Conservation (phyloP, 108 stramenopile genomes). For the Schizochytrium sp. region DNA sequence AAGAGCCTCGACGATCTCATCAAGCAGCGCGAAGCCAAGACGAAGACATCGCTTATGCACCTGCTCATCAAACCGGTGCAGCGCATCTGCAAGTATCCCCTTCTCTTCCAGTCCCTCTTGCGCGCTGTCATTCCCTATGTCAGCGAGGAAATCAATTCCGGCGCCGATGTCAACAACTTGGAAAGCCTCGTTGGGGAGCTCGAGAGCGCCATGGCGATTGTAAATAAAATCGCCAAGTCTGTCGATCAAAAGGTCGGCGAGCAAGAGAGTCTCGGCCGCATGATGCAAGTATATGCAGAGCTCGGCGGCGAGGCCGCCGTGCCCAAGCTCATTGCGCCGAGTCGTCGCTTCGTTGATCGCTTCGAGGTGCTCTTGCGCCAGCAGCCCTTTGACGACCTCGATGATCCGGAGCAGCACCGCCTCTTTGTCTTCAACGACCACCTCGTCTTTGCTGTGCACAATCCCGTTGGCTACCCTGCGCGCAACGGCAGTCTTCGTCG, state of each 20-base stretch:
- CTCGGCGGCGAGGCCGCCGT: neutral
- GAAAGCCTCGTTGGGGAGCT: neutral
- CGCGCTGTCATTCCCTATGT: neutral
- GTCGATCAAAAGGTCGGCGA: conserved; percentile 15
- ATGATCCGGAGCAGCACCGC: neutral
- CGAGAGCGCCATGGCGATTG: neutral
- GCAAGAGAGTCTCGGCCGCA: neutral
- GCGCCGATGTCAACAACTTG: neutral
- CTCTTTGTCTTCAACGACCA: conserved; percentile 10
- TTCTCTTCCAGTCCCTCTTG: conserved; percentile 16
- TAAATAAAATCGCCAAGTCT: neutral
- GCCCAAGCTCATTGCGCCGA: neutral
- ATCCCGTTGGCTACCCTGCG: neutral
- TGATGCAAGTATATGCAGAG: neutral
- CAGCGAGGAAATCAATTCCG: neutral
- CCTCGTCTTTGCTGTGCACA: neutral
- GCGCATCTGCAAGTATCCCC: conserved; percentile 27
- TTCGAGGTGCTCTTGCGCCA: neutral
- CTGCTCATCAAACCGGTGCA: conserved; percentile 27
- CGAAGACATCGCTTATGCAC: neutral
- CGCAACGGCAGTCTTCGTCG: neutral
- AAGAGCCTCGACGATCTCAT: neutral
- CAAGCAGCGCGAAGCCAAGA: neutral
- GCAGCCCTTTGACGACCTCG: neutral
- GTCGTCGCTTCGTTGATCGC: neutral